Evolutionary conservation across 192 early-diverging fungal species (phyloP), one percentile per base, ranked within the genome.

Genomic region (Backusella westeae): DNA sequence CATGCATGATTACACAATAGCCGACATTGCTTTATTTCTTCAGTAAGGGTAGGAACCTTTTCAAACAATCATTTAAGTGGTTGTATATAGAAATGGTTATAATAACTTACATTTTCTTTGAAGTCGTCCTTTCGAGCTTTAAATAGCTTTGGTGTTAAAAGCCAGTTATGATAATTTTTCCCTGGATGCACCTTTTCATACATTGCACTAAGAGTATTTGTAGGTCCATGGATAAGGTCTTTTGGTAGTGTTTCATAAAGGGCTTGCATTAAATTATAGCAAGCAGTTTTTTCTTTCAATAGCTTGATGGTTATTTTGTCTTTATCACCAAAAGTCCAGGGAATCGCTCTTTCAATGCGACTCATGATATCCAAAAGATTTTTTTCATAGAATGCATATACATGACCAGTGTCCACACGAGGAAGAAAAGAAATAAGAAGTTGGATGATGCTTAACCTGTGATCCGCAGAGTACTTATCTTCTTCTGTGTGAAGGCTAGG

Each of bases 361-460:
- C 68, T 73, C 82, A 94, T 90, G 35, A 93, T 87, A 29, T 70
- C 67, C 5, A 75, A 59, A 23, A 94, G 84, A 53, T 92, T 67
- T 4, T 42, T 49, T 19, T 83, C 82, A 68, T 82, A 92, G 75
- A 89, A 90, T 3, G 83, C 83, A 1, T 81, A 46, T 3, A 91
- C 81, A 44, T 83, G 70, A 8, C 77, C 36, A 26, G 74, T 59
- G 5, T 89, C 84, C 1, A 85, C 84, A 12, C 72, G 76, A n/a
- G 72, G 76, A 10, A 92, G 74, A 23, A 86, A 81, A 2, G 89
- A 88, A 1, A 85, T 34, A 1, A 92, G 66, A 2, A 92, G 72
- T n/a, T 84, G 63, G 7, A 91, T 77, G 17, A 87, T 81, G 70
- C 88, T 90, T 14, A 77, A 46, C 1, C 89, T 82, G 17, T 44